These are phyloP conservation scores for Aspergillus baeticus DNA, from an alignment of 495 filamentous ascomycete species.

Conservation along the genomic window DNA sequence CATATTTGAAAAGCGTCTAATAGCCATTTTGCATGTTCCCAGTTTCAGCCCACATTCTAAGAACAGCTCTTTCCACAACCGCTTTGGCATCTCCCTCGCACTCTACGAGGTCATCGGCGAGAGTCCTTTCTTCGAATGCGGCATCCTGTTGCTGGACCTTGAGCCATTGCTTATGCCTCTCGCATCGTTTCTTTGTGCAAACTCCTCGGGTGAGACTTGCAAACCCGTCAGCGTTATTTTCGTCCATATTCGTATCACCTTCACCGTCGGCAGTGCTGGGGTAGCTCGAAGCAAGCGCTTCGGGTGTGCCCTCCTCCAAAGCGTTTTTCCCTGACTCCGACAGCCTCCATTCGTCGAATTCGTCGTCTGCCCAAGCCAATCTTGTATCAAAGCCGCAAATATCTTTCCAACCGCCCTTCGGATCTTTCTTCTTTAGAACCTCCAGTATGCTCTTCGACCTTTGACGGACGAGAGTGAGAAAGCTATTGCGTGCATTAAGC, in stretches of 20 bases:
- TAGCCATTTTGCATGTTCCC: conserved; percentile 28
- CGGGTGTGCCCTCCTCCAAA: conserved; percentile 40
- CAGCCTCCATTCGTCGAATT: conserved; percentile 58
- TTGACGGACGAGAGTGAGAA: conserved; percentile 43
- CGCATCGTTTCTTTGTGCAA: conserved; percentile 53
- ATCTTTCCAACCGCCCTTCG: conserved; percentile 57
- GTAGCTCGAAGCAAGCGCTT: conserved; percentile 34
- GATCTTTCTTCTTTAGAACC: conserved; percentile 46
- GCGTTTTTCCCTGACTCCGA: conserved; percentile 40
- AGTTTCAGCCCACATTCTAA: conserved; percentile 44
- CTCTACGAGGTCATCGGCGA: conserved; percentile 36
- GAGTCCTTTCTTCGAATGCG: conserved; percentile 44
- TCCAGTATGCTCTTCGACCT: conserved; percentile 46
- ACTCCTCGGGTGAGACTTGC: conserved; percentile 42
- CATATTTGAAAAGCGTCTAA: conserved; percentile 9
- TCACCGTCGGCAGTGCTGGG: conserved; percentile 31
- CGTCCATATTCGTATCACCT: conserved; percentile 38
- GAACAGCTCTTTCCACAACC: conserved; percentile 45
- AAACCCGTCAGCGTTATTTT: conserved; percentile 25
- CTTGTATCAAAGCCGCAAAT: conserved; percentile 66
- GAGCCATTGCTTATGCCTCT: conserved; percentile 51
- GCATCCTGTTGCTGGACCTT: conserved; percentile 53
- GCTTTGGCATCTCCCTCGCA: conserved; percentile 47
- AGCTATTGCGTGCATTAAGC: conserved; percentile 43
- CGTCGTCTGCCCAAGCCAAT: conserved; percentile 58